Conservation (phyloP, 306 rosid species). For the Gleditsia sinensis region DNA sequence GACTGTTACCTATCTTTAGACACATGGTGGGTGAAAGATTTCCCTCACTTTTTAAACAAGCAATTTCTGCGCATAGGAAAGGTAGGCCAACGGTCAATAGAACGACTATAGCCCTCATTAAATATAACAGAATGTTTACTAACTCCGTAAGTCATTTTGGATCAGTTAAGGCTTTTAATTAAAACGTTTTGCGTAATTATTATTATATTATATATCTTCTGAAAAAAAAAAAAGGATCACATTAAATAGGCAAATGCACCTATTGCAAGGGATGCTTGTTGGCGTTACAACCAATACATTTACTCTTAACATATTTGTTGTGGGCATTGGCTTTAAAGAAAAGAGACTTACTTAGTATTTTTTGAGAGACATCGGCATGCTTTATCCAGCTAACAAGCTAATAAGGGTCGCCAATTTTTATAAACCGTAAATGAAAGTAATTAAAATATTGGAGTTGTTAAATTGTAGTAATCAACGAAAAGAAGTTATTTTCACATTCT, state of each 20-base stretch:
- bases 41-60: constrained; percentile 54
- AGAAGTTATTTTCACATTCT: background rate
- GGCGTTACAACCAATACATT: background rate
- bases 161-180: too few relatives aligned
- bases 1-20: constrained; percentile 44
- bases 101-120: constrained; percentile 31
- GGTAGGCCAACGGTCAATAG: constrained; percentile 81
- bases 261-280: constrained; percentile 3
- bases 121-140: constrained; percentile 44
- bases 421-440: background rate
- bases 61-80: constrained; percentile 49
- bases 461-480: background rate
- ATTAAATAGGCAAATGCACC: too few relatives aligned
- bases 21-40: constrained; percentile 59
- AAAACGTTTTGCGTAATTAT: too few relatives aligned
- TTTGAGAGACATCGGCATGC: background rate
- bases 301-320: background rate
- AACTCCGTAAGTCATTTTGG: constrained; percentile 15
- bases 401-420: background rate
- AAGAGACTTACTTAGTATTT: background rate
- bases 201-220: background rate
- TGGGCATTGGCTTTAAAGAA: constrained; percentile 11
- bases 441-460: background rate
- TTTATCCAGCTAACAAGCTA: background rate
- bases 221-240: too few relatives aligned